These are phyloP conservation scores for Fusarium fracticaudum DNA, from an alignment of 2,329 filamentous ascomycete genomes.

Conservation along the genomic window DNA sequence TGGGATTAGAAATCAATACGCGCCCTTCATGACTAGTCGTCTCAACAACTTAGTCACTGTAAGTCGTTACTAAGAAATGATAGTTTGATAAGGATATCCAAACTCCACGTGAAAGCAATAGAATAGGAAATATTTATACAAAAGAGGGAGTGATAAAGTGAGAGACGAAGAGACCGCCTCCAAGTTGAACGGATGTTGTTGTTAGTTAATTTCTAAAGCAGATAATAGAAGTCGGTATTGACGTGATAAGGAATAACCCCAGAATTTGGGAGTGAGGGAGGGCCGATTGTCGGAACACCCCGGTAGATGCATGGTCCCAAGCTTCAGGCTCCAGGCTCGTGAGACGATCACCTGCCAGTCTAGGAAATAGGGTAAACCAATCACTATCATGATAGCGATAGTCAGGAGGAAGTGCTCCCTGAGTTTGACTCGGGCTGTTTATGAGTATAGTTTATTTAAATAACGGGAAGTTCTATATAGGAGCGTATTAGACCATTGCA, in stretches of 20 bases:
- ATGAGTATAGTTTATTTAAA: not conserved
- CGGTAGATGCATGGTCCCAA: constrained; percentile 37
- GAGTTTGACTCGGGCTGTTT: not conserved
- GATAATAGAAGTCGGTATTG: constrained; percentile 17
- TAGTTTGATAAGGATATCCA: not conserved
- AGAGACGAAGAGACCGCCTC: not conserved
- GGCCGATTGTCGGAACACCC: constrained; percentile 29
- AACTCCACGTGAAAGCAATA: not conserved
- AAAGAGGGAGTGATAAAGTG: not conserved
- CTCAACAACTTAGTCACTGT: constrained; percentile 8
- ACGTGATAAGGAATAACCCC: constrained; percentile 31
- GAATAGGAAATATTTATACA: not conserved
- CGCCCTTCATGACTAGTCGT: not conserved
- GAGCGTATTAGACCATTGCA: not conserved
- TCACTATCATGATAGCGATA: constrained; percentile 15
- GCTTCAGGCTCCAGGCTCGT: constrained; percentile 31
- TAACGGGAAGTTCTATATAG: not conserved
- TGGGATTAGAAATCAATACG: not conserved
- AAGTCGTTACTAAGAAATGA: not conserved
- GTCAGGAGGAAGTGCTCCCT: not conserved
- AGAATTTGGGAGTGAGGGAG: not conserved
- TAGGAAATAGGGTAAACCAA: constrained; percentile 28
- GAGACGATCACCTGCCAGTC: constrained; percentile 42
- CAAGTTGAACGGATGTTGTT: not conserved
- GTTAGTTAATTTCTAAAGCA: not conserved